These are phyloP conservation scores for Trichoderma asperelloides DNA, from an alignment of 495 filamentous ascomycete species.

Conservation along the genomic window DNA sequence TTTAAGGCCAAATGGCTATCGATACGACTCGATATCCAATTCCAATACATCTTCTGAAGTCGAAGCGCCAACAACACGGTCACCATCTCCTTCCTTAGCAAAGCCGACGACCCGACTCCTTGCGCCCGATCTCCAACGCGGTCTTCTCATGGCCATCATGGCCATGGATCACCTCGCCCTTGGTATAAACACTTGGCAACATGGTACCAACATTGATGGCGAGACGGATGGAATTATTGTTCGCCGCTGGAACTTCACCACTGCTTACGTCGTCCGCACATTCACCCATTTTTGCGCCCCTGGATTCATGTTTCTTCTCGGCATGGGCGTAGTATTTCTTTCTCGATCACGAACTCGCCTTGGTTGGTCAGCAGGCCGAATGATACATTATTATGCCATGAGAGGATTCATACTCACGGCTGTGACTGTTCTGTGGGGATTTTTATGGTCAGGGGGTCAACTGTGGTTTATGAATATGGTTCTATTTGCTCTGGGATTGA, in stretches of 20 bases:
- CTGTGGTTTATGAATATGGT: constrained; percentile 27
- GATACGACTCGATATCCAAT: not conserved
- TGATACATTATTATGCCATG: constrained; percentile 22
- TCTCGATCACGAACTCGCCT: constrained; percentile 21
- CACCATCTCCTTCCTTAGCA: not conserved
- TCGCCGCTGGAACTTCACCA: constrained; percentile 21
- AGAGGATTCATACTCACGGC: constrained; percentile 21
- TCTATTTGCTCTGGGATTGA: constrained; percentile 24
- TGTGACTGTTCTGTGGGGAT: constrained; percentile 13
- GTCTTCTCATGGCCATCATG: constrained; percentile 25
- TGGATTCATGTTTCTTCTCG: constrained; percentile 28
- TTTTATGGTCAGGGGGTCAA: constrained; percentile 16
- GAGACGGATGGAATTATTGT: constrained; percentile 21
- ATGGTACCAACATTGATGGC: constrained; percentile 20
- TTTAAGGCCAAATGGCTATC: not conserved
- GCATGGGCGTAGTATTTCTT: constrained; percentile 30
- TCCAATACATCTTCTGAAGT: not conserved
- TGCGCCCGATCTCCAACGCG: constrained; percentile 26
- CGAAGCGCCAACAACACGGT: not conserved
- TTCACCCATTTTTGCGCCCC: constrained; percentile 28
- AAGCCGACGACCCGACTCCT: constrained; percentile 19
- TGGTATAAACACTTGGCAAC: constrained; percentile 21
- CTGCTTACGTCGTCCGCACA: constrained; percentile 20
- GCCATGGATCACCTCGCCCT: constrained; percentile 25
- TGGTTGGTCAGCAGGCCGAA: constrained; percentile 18